Percentiles rank a stretch among this genome's conserved stretches.
Evolutionary conservation across 2,329 filamentous ascomycete species (phyloP).

Genomic region (Westerdykella sp.): DNA sequence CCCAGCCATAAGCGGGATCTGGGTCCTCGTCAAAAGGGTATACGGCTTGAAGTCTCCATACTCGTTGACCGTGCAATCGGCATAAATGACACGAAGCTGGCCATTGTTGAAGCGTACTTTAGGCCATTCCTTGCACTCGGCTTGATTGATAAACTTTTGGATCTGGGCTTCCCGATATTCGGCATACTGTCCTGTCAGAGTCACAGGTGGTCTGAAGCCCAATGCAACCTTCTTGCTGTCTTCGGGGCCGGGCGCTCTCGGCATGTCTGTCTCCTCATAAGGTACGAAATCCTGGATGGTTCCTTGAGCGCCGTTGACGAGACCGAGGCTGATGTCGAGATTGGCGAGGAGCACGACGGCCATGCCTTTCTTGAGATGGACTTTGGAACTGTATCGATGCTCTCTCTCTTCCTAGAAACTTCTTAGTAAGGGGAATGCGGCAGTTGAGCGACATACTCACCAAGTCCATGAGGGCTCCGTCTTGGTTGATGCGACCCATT

Average conservation of each 20-base stretch:
- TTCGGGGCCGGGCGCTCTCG: conserved; percentile 12
- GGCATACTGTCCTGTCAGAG: conserved; percentile 37
- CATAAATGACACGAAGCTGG: conserved; percentile 41
- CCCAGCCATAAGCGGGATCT: conserved; percentile 54
- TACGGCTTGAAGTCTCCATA: conserved; percentile 44
- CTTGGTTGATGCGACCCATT: conserved; percentile 8
- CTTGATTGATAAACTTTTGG: conserved; percentile 34
- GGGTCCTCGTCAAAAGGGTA: conserved; percentile 50
- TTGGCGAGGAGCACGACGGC: conserved; percentile 50
- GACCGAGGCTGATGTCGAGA: conserved; percentile 30
- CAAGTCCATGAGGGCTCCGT: conserved; percentile 31
- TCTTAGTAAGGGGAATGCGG: background rate
- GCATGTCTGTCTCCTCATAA: conserved; percentile 25
- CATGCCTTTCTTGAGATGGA: conserved; percentile 48
- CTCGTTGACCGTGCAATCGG: conserved; percentile 47
- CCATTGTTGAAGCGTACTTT: conserved; percentile 51
- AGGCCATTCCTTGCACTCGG: conserved; percentile 41
- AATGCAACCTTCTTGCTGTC: background rate
- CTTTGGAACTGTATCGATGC: conserved; percentile 42
- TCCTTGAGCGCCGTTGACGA: conserved; percentile 35
- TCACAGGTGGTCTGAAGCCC: conserved; percentile 3
- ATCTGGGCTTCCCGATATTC: conserved; percentile 35
- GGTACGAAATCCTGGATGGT: conserved; percentile 34
- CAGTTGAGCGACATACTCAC: conserved; percentile 1
- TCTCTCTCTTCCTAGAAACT: conserved; percentile 19